These are phyloP conservation scores for Aspergillus sp. DNA, from an alignment of 2,329 filamentous ascomycete species.

Conservation along the genomic window DNA sequence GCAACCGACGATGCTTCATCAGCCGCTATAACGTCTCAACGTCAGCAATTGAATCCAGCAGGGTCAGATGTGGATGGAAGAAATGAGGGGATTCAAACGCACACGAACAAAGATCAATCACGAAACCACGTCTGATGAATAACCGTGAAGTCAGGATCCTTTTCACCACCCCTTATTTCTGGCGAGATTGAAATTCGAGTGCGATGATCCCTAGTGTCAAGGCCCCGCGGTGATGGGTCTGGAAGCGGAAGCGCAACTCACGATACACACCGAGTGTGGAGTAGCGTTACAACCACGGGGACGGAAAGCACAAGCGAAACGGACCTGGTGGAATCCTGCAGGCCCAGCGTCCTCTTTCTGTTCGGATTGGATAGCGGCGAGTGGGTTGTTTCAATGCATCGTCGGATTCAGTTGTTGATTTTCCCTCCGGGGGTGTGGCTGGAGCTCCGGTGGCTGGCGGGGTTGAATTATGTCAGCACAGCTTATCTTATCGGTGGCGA, in stretches of 20 bases:
- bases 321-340: too few species aligned
- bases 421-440: background rate
- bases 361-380: too few species aligned
- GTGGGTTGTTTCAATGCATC: too few species aligned
- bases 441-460: conserved; percentile 2
- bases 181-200: background rate
- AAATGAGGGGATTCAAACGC: background rate
- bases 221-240: background rate
- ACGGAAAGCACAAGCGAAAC: background rate
- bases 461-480: background rate
- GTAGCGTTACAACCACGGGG: background rate
- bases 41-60: background rate
- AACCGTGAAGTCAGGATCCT: background rate
- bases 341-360: too few species aligned
- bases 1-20: background rate
- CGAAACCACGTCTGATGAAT: too few species aligned
- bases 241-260: background rate
- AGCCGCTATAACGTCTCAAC: background rate
- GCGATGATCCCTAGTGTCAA: background rate
- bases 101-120: background rate
- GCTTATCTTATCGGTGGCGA: conserved; percentile 36
- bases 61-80: background rate
- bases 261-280: background rate
- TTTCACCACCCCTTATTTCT: background rate
- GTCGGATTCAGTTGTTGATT: background rate